Percentiles rank a stretch among this genome's conserved stretches.
Conservation (phyloP, 106 monocot species). For the Iris macrosiphon region DNA sequence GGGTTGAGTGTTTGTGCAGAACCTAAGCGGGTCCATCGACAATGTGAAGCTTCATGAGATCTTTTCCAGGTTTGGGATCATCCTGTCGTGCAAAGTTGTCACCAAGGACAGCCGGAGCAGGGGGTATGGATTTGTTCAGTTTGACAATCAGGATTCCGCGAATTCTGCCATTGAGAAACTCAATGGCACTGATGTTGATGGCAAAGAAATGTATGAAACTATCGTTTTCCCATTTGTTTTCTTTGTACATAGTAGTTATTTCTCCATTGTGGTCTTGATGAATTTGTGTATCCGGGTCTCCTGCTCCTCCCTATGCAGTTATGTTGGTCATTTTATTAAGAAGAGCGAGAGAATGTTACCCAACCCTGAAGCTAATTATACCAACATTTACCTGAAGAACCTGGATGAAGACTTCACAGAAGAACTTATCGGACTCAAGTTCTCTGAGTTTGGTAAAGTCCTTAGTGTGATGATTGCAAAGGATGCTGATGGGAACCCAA, state of each 20-base stretch:
- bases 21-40: slow-evolving; percentile 41
- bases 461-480: slow-evolving; percentile 54
- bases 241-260: too few relatives aligned
- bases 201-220: slow-evolving; percentile 48
- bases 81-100: slow-evolving; percentile 60
- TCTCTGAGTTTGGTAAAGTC: slow-evolving; percentile 74
- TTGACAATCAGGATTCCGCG: slow-evolving; percentile 44
- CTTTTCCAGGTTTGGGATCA: slow-evolving; percentile 38
- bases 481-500: slow-evolving; percentile 55
- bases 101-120: slow-evolving; percentile 39
- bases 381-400: slow-evolving; percentile 86
- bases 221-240: too few relatives aligned
- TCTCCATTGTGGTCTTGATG: too few relatives aligned
- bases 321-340: slow-evolving; percentile 53
- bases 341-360: slow-evolving; percentile 45
- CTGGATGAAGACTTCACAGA: slow-evolving; percentile 84
- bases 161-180: slow-evolving; percentile 41
- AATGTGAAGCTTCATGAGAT: slow-evolving; percentile 39
- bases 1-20: slow-evolving; percentile 46
- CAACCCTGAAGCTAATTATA: slow-evolving; percentile 46
- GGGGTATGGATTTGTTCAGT: slow-evolving; percentile 72
- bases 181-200: slow-evolving; percentile 26
- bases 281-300: too few relatives aligned
- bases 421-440: slow-evolving; percentile 74
- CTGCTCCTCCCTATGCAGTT: too few relatives aligned